These are phyloP conservation scores for Pichia sp. DNA, from an alignment of 1,139 yeast genomes.

Conservation along the genomic window DNA sequence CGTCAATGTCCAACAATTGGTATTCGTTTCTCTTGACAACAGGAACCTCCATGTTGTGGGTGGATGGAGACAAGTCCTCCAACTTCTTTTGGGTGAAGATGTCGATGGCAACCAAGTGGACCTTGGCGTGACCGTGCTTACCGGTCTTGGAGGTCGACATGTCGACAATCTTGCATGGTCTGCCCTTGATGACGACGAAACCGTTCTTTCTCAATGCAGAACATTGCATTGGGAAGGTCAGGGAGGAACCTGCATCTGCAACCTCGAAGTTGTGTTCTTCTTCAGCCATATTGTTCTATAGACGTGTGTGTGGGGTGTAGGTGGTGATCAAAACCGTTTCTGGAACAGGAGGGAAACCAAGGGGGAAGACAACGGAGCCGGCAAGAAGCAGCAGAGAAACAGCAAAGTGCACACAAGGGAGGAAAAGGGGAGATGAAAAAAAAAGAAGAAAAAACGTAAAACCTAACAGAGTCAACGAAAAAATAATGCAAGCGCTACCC, in stretches of 20 bases:
- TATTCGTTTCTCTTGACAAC: constrained; percentile 90
- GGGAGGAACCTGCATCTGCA: constrained; percentile 99
- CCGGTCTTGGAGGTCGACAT: constrained; percentile 99
- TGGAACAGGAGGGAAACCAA: constrained; percentile 1
- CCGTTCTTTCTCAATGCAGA: constrained; percentile 99
- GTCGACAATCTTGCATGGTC: constrained; percentile 99
- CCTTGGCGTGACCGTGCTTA: constrained; percentile 99
- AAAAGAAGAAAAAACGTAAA: constrained; percentile 4
- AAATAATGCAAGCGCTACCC: background rate
- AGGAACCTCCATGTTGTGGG: constrained; percentile 99
- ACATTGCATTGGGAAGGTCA: constrained; percentile 99
- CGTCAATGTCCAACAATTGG: constrained; percentile 97
- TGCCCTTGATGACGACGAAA: constrained; percentile 96
- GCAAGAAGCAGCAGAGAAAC: constrained; percentile 2
- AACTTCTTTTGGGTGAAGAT: constrained; percentile 99
- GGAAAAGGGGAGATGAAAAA: constrained; percentile 1
- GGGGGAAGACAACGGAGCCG: background rate
- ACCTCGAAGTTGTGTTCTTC: constrained; percentile 93
- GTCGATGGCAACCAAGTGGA: constrained; percentile 97
- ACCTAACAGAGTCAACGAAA: constrained; percentile 1
- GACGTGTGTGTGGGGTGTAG: background rate
- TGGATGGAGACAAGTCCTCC: constrained; percentile 99
- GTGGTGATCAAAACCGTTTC: background rate
- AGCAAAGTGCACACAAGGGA: background rate
- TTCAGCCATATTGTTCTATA: constrained; percentile 55